Conservation (phyloP, 306 rosid genomes). For the Citrullus amarus region DNA sequence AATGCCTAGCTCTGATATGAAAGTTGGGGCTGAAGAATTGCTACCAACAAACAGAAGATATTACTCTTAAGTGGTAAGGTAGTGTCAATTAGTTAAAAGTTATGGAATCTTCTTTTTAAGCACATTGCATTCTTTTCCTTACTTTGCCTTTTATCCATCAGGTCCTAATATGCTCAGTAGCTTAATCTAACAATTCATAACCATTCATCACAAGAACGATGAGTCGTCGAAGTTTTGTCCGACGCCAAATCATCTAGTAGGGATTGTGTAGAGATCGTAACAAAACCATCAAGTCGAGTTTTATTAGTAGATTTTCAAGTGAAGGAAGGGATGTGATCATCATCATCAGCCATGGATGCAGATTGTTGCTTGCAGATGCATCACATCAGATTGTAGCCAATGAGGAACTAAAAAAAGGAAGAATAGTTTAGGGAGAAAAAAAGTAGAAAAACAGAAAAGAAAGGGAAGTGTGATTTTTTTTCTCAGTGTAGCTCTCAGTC, state of each 20-base stretch:
- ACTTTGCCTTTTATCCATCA: background rate
- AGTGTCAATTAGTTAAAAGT: background rate
- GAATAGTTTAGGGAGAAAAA: background rate
- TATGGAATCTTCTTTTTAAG: background rate
- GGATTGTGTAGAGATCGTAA: background rate
- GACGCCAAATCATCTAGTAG: background rate
- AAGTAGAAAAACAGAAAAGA: background rate
- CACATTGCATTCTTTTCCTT: background rate
- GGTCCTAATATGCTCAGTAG: background rate
- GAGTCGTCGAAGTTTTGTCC: constrained; percentile 4
- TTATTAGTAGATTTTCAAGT: background rate
- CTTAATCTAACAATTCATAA: background rate
- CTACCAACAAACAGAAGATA: constrained; percentile 29
- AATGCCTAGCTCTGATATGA: constrained; percentile 25
- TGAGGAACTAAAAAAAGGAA: background rate
- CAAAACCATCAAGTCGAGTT: background rate
- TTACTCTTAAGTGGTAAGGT: constrained; percentile 7
- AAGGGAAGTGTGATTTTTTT: background rate
- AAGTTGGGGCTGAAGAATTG: constrained; percentile 40
- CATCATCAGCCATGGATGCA: constrained; percentile 1
- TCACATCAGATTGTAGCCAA: constrained; percentile 9
- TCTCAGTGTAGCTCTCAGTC: background rate
- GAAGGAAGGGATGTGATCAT: background rate
- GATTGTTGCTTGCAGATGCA: background rate
- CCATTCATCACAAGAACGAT: constrained; percentile 3